Base-by-base conservation (phyloP, 2,329 filamentous ascomycete species). In the Aspergillus amoenus region DNA sequence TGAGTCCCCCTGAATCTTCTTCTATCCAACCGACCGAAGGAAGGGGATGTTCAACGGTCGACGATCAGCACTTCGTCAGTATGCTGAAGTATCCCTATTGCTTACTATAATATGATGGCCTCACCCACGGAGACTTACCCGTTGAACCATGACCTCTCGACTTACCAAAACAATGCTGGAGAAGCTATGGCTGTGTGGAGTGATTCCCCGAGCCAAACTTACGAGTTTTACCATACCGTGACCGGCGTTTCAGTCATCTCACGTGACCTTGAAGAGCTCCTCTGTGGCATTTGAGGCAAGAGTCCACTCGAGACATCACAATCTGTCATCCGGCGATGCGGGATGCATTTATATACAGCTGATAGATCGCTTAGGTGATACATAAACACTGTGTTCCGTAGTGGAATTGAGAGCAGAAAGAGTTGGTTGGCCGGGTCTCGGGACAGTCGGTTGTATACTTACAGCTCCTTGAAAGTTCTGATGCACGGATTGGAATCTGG, bases 161-260 rank as follows among this genome's bases (percentile, higher is more conserved):
- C 43, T 21, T 15, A 17, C 13, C 1, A 27, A 9, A 45, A 45
- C 24, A 44, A 8, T 27, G 18, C 11, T 42, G 48, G 21, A 42
- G 47, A 50, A 50, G 48, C 44, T 47, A 32, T 17, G 24, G 47
- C 21, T 30, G 41, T 52, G 50, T 52, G 50, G 50, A 47, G 44
- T 30, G 27, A 30, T 30, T 4, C 27, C 9, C 13, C 24, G 34
- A 37, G 15, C 34, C 15, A n/a, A 37, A 24, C 30, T 27, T 30
- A 22, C 49, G 40, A 42, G 24, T 21, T 37, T 45, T 52, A 45
- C 50, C 51, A 40, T 47, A 53, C 51, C 13, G 30, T 46, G 34
- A 53, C 51, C 11, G 41, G 41, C 15, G 51, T 53, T 53, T 53
- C 51, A 47, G 13, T 24, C 21, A 24, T 21, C 42, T 47, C 42